A percentile compares a stretch with the other conserved stretches of the same genome.
Conservation (phyloP, 306 rosid species). For the Begonia loranthoides region DNA sequence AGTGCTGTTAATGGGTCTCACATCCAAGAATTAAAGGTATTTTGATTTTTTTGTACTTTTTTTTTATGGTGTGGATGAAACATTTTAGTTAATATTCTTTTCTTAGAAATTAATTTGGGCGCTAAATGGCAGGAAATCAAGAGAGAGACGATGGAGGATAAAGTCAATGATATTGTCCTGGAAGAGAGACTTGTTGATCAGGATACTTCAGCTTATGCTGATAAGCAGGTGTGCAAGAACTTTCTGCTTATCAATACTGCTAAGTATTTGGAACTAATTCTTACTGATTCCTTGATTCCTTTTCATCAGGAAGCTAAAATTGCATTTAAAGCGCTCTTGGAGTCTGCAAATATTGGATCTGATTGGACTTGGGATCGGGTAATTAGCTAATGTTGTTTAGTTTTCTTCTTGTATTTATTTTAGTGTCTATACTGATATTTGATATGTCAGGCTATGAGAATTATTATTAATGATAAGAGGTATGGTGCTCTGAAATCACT, state of each 20-base stretch:
- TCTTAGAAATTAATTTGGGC: conserved; percentile 3
- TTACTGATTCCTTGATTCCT: neutral
- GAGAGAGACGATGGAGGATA: conserved; percentile 34
- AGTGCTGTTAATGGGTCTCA: conserved; percentile 40
- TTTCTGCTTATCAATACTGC: conserved; percentile 7
- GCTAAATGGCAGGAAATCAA: conserved; percentile 37
- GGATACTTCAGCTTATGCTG: conserved; percentile 45
- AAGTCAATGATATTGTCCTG: conserved; percentile 26
- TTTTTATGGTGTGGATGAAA: neutral
- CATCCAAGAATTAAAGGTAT: conserved; percentile 41
- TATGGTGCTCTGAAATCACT: conserved; percentile 82
- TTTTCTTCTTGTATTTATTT: neutral
- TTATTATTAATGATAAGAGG: conserved; percentile 79
- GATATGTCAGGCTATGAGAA: conserved; percentile 66
- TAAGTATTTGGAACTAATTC: no score
- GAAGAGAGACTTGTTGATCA: conserved; percentile 62
- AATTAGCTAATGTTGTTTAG: conserved; percentile 10
- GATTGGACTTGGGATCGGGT: conserved; percentile 99
- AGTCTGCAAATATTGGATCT: conserved; percentile 71
- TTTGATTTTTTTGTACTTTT: conserved; percentile 2
- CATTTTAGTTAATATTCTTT: conserved; percentile 12
- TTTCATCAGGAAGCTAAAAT: conserved; percentile 69
- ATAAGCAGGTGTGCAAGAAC: conserved; percentile 45
- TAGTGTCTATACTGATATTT: conserved; percentile 6
- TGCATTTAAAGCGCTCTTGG: conserved; percentile 75